Conservation (phyloP, 2,329 filamentous ascomycete species). For the Apiospora malaysiana region DNA sequence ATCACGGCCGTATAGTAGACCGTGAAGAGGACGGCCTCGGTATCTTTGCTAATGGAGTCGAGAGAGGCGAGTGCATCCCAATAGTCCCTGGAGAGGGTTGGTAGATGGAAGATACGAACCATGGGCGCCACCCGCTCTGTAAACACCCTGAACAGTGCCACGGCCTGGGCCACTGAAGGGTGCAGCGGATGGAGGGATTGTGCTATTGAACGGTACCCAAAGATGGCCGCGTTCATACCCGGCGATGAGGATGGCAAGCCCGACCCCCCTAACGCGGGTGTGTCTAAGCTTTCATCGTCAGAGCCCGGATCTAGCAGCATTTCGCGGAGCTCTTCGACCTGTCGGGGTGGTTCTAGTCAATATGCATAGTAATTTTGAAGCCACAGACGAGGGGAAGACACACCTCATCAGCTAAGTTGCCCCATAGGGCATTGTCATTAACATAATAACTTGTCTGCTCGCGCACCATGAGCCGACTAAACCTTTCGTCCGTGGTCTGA, state of each 20-base stretch:
- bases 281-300: constrained; percentile 22
- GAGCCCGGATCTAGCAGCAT: constrained; percentile 25
- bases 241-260: not conserved
- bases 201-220: constrained; percentile 34
- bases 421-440: constrained; percentile 11
- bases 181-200: constrained; percentile 34
- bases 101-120: constrained; percentile 39
- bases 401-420: constrained; percentile 17
- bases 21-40: constrained; percentile 26
- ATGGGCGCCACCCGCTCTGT: constrained; percentile 36
- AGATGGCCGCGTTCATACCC: constrained; percentile 32
- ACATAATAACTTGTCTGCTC: constrained; percentile 14
- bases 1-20: constrained; percentile 15
- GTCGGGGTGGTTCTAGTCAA: not conserved
- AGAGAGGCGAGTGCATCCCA: constrained; percentile 23
- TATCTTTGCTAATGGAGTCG: constrained; percentile 29
- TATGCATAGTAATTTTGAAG: too few species aligned
- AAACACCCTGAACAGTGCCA: constrained; percentile 33
- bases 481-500: not conserved
- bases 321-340: constrained; percentile 29
- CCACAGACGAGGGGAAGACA: not conserved
- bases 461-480: constrained; percentile 11
- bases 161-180: constrained; percentile 32
- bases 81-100: constrained; percentile 30
- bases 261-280: not conserved